A percentile compares a stretch with the other conserved stretches of the same genome.
Conservation (phyloP, 2,329 filamentous ascomycete genomes). For the Atkinsonella texensis region DNA sequence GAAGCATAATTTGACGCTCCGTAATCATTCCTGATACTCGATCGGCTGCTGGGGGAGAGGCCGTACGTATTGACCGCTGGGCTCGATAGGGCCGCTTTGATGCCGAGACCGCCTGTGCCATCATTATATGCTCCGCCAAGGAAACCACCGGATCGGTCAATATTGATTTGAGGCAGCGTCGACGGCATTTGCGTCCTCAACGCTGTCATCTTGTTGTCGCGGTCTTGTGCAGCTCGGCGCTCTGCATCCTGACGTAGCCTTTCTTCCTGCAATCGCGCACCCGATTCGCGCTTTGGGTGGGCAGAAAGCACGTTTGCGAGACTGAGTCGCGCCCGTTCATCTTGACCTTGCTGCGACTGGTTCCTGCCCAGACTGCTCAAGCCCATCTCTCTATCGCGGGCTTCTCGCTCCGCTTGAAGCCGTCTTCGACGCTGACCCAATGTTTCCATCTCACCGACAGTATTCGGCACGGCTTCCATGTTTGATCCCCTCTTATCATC, state of each 20-base stretch:
- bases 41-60: conserved; percentile 15
- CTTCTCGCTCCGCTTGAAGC: conserved; percentile 58
- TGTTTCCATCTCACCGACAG: conserved; percentile 53
- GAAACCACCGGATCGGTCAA: conserved; percentile 31
- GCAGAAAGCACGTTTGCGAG: conserved; percentile 47
- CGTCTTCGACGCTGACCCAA: conserved; percentile 65
- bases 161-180: conserved; percentile 19
- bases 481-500: conserved; percentile 25
- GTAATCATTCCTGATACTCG: conserved; percentile 18
- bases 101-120: conserved; percentile 28
- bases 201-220: conserved; percentile 35
- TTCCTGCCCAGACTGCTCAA: conserved; percentile 17
- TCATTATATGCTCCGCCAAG: conserved; percentile 44
- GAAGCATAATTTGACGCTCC: conserved; percentile 11
- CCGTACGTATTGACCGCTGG: conserved; percentile 16
- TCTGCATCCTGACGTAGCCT: conserved; percentile 29
- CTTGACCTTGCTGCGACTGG: conserved; percentile 12
- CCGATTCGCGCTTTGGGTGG: conserved; percentile 27
- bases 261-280: conserved; percentile 30
- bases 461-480: conserved; percentile 19
- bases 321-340: conserved; percentile 26
- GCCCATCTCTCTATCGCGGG: conserved; percentile 44
- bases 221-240: conserved; percentile 26
- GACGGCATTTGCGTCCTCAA: conserved; percentile 38
- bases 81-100: conserved; percentile 15